These are phyloP conservation scores for Calonectria pteridis DNA, from an alignment of 2,329 filamentous ascomycete genomes.

Conservation along the genomic window DNA sequence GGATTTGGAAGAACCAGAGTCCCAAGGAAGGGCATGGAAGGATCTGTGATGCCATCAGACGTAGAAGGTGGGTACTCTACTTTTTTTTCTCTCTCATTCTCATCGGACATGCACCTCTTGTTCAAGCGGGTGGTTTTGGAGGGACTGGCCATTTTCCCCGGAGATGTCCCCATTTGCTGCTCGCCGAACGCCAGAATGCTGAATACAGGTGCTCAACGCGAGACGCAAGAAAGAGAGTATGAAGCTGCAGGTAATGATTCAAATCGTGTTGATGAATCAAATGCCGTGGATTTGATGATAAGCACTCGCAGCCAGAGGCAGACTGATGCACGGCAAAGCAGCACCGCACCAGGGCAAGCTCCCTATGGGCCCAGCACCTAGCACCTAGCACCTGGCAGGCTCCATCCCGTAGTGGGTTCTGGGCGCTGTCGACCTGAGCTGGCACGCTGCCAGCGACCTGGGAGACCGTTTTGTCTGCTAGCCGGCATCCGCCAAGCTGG, in stretches of 20 bases:
- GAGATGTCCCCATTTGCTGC: not conserved
- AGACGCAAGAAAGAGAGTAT: not conserved
- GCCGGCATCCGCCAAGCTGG: slow-evolving; percentile 32
- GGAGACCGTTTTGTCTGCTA: slow-evolving; percentile 32
- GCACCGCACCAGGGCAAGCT: not conserved
- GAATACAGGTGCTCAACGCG: not conserved
- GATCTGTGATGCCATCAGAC: slow-evolving; percentile 10
- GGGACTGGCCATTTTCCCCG: not conserved
- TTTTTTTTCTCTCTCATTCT: not conserved
- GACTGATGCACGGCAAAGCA: not conserved
- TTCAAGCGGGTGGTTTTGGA: not conserved
- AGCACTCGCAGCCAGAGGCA: not conserved
- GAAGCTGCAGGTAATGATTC: slow-evolving; percentile 16
- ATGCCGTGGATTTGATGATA: slow-evolving; percentile 5
- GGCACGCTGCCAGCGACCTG: slow-evolving; percentile 20
- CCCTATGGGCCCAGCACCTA: not conserved
- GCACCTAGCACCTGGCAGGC: not conserved
- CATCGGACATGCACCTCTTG: not conserved
- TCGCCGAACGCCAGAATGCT: not conserved
- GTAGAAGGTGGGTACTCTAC: not conserved
- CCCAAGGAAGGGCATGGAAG: slow-evolving; percentile 21
- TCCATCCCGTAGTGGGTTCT: slow-evolving; percentile 10
- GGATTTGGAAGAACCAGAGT: not conserved
- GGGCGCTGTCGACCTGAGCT: slow-evolving; percentile 10
- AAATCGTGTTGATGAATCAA: slow-evolving; percentile 8